Evolutionary conservation across 768 basidiomycete species (phyloP).

Genomic region (Pleurotus citrinopileatus): DNA sequence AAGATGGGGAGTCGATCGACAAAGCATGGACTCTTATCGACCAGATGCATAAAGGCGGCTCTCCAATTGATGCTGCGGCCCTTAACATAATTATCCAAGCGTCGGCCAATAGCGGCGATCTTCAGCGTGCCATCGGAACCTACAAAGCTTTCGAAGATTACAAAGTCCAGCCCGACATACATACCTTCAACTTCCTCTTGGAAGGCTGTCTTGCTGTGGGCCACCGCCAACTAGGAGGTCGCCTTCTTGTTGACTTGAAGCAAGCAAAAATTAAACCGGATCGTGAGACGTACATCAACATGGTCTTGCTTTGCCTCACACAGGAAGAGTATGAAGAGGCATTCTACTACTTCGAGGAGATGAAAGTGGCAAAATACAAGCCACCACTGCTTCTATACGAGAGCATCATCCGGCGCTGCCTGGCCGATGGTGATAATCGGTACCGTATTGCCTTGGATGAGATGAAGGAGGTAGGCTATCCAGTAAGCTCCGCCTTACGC

Average conservation of each 20-base stretch:
- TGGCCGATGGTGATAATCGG: slow-evolving; percentile 54
- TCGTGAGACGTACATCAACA: slow-evolving; percentile 57
- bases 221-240: slow-evolving; percentile 67
- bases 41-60: slow-evolving; percentile 50
- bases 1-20: slow-evolving; percentile 55
- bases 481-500: slow-evolving; percentile 19
- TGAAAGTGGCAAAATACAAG: slow-evolving; percentile 59
- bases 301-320: slow-evolving; percentile 69
- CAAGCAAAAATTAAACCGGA: slow-evolving; percentile 52
- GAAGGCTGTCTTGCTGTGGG: slow-evolving; percentile 56
- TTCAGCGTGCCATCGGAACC: slow-evolving; percentile 76
- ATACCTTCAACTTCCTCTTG: slow-evolving; percentile 70
- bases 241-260: slow-evolving; percentile 66
- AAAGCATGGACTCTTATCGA: slow-evolving; percentile 62
- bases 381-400: slow-evolving; percentile 59
- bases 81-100: slow-evolving; percentile 70
- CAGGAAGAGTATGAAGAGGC: slow-evolving; percentile 80
- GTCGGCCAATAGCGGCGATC: slow-evolving; percentile 54
- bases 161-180: slow-evolving; percentile 50
- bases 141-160: slow-evolving; percentile 64
- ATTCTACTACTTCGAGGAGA: slow-evolving; percentile 86
- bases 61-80: slow-evolving; percentile 52
- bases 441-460: slow-evolving; percentile 67
- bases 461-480: slow-evolving; percentile 61
- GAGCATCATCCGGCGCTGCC: slow-evolving; percentile 56